These are phyloP conservation scores for Nepenthes mirabilis DNA, from an alignment of 148 eudicot genomes.

Conservation along the genomic window DNA sequence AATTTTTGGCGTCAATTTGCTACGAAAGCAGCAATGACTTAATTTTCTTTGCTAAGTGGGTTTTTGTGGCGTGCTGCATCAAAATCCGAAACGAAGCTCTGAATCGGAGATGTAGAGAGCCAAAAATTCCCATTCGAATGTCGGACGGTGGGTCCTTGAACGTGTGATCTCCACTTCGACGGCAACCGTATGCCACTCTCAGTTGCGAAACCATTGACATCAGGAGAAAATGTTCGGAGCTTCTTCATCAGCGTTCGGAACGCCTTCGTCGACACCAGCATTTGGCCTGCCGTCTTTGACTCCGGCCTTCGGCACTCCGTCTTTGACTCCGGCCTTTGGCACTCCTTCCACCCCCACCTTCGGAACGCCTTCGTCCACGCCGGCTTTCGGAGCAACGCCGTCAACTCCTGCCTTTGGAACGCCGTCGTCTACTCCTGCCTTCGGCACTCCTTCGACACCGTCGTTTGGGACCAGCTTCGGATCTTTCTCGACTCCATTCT, in stretches of 20 bases:
- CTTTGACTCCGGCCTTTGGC: conserved; percentile 36
- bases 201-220: background rate
- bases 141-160: too few species aligned
- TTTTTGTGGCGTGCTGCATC: too few species aligned
- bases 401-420: conserved; percentile 52
- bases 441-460: conserved; percentile 22
- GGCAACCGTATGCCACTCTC: background rate
- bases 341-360: conserved; percentile 19
- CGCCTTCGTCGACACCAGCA: conserved; percentile 33
- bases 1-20: too few species aligned
- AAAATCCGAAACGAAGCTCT: too few species aligned
- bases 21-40: too few species aligned
- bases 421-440: conserved; percentile 32
- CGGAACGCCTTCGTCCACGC: conserved; percentile 26
- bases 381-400: conserved; percentile 23
- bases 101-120: too few species aligned
- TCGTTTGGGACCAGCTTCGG: conserved; percentile 30
- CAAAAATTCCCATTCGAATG: too few species aligned
- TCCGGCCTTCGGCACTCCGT: conserved; percentile 23
- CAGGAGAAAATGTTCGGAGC: conserved; percentile 42
- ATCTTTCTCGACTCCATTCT: conserved; percentile 33
- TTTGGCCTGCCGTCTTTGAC: conserved; percentile 16
- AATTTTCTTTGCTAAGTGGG: too few species aligned
- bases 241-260: conserved; percentile 32
- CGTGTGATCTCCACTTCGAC: too few species aligned